These are phyloP conservation scores for Bipolaris gigantea DNA, from an alignment of 2,329 filamentous ascomycete genomes.

Conservation along the genomic window DNA sequence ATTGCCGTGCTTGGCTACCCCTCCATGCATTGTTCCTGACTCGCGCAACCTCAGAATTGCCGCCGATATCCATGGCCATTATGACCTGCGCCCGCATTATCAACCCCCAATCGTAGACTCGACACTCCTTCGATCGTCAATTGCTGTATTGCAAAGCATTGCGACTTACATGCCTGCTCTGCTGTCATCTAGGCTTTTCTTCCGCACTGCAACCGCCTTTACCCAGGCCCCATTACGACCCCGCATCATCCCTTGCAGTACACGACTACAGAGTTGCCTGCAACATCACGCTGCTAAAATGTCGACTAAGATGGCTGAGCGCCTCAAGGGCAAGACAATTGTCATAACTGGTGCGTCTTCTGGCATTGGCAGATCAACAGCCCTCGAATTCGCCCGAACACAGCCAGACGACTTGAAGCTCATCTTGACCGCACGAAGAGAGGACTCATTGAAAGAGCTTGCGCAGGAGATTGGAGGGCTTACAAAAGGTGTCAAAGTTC, in stretches of 20 bases:
- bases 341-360: conserved; percentile 90
- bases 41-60: conserved; percentile 20
- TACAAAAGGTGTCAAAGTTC: conserved; percentile 72
- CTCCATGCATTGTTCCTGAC: conserved; percentile 18
- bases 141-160: conserved; percentile 8
- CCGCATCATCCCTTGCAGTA: conserved; percentile 12
- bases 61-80: conserved; percentile 6
- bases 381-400: conserved; percentile 91
- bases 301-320: conserved; percentile 74
- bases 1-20: conserved; percentile 16
- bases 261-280: conserved; percentile 9
- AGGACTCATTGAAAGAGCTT: conserved; percentile 76
- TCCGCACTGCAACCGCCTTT: conserved; percentile 22
- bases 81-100: conserved; percentile 1
- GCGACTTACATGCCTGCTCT: conserved; percentile 27
- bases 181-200: conserved; percentile 12
- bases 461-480: conserved; percentile 75
- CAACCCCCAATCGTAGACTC: conserved; percentile 4
- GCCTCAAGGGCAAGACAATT: conserved; percentile 90
- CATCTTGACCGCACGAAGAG: conserved; percentile 82
- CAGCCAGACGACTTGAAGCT: conserved; percentile 78
- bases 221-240: conserved; percentile 15
- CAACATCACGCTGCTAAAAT: conserved; percentile 51
- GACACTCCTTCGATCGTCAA: conserved; percentile 1
- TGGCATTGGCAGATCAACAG: conserved; percentile 81